phyloP scores from a whole-genome alignment of 1,284 basidiomycete species.

The Rhodotorula sp. region DNA sequence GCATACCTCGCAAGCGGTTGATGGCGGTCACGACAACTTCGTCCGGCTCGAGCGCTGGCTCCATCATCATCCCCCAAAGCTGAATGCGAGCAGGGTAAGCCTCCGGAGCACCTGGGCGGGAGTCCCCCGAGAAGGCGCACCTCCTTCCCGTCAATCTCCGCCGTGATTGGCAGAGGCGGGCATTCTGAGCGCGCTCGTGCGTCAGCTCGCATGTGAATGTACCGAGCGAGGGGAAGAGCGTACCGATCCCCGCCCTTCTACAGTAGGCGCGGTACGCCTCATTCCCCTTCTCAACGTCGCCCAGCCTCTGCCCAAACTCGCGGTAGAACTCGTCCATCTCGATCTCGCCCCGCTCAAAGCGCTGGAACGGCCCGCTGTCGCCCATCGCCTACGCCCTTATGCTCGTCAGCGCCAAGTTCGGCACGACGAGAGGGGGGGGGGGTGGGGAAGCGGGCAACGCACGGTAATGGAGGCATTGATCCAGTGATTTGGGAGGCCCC shows the following conservation, averaged over 20 bases:
- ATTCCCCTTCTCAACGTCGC: constrained; percentile 46
- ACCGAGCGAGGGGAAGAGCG: neutral
- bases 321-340: constrained; percentile 49
- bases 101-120: neutral
- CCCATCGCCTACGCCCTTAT: constrained; percentile 5
- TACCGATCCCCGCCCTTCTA: constrained; percentile 38
- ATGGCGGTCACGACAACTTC: constrained; percentile 47
- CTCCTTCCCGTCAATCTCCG: constrained; percentile 46
- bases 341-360: constrained; percentile 49
- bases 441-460: neutral
- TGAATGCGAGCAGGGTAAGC: constrained; percentile 15
- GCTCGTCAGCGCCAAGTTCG: fast-evolving
- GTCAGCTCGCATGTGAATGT: too few species aligned
- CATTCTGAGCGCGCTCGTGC: constrained; percentile 27
- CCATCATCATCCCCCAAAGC: constrained; percentile 52
- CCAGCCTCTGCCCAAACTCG: constrained; percentile 47
- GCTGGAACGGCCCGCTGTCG: constrained; percentile 49
- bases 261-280: constrained; percentile 46
- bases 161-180: constrained; percentile 40
- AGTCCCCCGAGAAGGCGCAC: constrained; percentile 27
- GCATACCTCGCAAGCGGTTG: constrained; percentile 37
- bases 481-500: constrained; percentile 49
- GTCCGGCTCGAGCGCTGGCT: constrained; percentile 45
- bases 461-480: constrained; percentile 51
- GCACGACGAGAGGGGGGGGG: too few species aligned